Percentiles rank a stretch among this genome's conserved stretches.
Conservation (phyloP, 352 stramenopile genomes). For the Phytophthora cryptogea region DNA sequence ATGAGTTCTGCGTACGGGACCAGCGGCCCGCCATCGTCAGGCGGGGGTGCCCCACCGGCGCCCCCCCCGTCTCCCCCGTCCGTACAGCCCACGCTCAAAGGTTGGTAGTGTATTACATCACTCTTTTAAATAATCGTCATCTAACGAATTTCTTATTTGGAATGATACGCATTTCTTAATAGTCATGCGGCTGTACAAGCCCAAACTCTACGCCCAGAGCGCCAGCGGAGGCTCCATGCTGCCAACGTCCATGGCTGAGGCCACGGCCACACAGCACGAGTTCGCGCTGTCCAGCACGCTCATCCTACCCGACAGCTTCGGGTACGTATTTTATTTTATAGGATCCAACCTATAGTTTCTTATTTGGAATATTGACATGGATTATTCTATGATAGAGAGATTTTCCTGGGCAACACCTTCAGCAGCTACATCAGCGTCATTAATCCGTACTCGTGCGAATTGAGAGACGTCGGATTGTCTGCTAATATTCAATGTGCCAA, state of each 20-base stretch:
- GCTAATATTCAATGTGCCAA: constrained; percentile 89
- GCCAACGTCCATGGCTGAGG: constrained; percentile 55
- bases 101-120: constrained; percentile 15
- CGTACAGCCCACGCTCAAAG: constrained; percentile 83
- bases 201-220: constrained; percentile 74
- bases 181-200: constrained; percentile 94
- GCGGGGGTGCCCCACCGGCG: constrained; percentile 5
- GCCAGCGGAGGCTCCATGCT: constrained; percentile 58
- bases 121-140: neutral
- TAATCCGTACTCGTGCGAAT: constrained; percentile 85
- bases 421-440: constrained; percentile 94
- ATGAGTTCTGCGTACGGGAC: constrained; percentile 27
- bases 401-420: constrained; percentile 93
- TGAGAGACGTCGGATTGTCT: constrained; percentile 77
- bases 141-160: neutral
- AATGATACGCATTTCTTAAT: neutral
- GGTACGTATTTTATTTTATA: constrained; percentile 35
- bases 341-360: neutral
- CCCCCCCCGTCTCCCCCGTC: constrained; percentile 17
- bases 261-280: constrained; percentile 66
- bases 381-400: constrained; percentile 64
- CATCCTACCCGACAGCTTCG: constrained; percentile 91
- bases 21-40: constrained; percentile 28
- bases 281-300: constrained; percentile 90
- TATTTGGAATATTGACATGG: constrained; percentile 3